Conservation (phyloP, 169 alveolate species). For the Cryptosporidium sp. region DNA sequence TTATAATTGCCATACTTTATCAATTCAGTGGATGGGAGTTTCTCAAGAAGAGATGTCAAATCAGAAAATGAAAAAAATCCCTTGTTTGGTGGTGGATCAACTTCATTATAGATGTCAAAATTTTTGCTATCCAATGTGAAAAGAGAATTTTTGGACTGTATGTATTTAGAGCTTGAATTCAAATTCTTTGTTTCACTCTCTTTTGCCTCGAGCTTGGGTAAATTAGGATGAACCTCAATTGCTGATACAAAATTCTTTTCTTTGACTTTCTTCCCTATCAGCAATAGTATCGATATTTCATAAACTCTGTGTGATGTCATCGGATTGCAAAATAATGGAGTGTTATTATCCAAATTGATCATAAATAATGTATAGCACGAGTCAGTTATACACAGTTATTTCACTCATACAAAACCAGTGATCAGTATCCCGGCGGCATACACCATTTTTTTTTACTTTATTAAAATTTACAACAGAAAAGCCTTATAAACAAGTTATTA, state of each 20-base stretch:
- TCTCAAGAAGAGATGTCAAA: slow-evolving; percentile 55
- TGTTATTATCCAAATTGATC: neutral
- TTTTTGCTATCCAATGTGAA: neutral
- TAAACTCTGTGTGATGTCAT: slow-evolving; percentile 18
- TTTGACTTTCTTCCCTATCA: neutral
- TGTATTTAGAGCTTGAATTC: neutral
- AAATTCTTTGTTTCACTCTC: neutral
- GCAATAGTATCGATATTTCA: slow-evolving; percentile 10
- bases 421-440: slow-evolving; percentile 29
- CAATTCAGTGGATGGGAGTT: neutral
- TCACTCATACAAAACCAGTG: neutral
- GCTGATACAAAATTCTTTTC: slow-evolving; percentile 7
- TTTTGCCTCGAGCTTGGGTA: slow-evolving; percentile 50
- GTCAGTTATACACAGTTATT: neutral
- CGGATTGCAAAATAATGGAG: neutral
- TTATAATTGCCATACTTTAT: neutral
- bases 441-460: neutral
- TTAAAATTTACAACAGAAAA: neutral
- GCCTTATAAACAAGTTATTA: neutral
- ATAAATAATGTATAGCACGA: neutral
- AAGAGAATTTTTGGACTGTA: neutral
- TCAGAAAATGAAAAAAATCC: slow-evolving; percentile 46
- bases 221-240: slow-evolving; percentile 27
- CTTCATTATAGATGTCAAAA: slow-evolving; percentile 13
- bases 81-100: slow-evolving; percentile 10